Evolutionary conservation across 1,284 basidiomycete genomes (phyloP).

Genomic region (Clitocybe nebularis): DNA sequence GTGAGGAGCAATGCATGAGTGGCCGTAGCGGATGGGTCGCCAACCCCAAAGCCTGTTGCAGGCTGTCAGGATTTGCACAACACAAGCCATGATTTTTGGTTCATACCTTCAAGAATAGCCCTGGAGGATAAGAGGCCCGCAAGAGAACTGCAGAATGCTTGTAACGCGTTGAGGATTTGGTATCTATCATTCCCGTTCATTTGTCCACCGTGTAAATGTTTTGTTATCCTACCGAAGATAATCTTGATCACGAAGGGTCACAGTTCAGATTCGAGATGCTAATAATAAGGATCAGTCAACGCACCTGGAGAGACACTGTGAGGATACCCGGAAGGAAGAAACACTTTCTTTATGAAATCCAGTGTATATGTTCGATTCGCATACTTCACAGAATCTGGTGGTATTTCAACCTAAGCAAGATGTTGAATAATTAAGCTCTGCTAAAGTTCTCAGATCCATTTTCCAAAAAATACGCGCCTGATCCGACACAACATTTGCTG

Average conservation of each 20-base stretch:
- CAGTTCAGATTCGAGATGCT: slow-evolving; percentile 2
- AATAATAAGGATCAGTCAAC: slow-evolving; percentile 5
- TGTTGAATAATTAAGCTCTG: not conserved
- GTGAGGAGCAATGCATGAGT: slow-evolving; percentile 62
- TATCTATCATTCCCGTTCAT: slow-evolving; percentile 34
- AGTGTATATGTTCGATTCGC: slow-evolving; percentile 6
- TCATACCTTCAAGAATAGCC: slow-evolving; percentile 61
- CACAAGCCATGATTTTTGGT: not conserved
- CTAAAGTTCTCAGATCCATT: not conserved
- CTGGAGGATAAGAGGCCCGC: slow-evolving; percentile 60
- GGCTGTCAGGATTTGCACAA: not conserved
- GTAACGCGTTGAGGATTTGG: slow-evolving; percentile 61
- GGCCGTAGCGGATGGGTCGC: slow-evolving; percentile 59
- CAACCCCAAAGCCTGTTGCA: slow-evolving; percentile 58
- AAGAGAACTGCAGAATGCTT: slow-evolving; percentile 67
- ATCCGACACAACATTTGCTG: slow-evolving; percentile 5
- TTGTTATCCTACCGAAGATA: slow-evolving; percentile 29
- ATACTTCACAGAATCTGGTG: slow-evolving; percentile 7
- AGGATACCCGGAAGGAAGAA: slow-evolving; percentile 60
- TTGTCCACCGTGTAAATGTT: not conserved
- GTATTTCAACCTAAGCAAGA: slow-evolving; percentile 7
- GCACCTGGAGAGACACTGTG: slow-evolving; percentile 55
- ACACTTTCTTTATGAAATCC: slow-evolving; percentile 42
- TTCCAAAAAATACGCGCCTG: slow-evolving; percentile 6
- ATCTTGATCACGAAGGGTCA: slow-evolving; percentile 19